Conservation (phyloP, 2,329 filamentous ascomycete genomes). For the Sporothrix sp. region DNA sequence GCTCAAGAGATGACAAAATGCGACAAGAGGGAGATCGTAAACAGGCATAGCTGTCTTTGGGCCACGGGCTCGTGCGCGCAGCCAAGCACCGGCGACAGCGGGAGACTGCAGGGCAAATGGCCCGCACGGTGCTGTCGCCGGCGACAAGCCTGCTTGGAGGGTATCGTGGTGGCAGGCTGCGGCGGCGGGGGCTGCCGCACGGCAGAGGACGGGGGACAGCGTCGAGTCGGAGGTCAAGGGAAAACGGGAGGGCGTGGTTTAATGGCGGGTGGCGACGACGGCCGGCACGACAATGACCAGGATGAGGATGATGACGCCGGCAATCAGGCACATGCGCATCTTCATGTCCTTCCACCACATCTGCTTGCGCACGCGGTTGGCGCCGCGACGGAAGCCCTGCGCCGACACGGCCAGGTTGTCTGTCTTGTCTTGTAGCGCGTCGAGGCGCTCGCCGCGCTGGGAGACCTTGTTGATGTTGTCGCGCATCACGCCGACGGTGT, state of each 20-base stretch:
- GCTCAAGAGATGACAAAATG: conserved; percentile 2
- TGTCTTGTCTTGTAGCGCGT: conserved; percentile 86
- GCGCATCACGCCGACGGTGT: conserved; percentile 88
- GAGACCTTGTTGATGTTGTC: conserved; percentile 97
- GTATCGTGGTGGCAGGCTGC: background rate
- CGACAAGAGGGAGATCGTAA: background rate
- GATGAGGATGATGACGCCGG: conserved; percentile 82
- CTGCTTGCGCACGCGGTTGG: conserved; percentile 90
- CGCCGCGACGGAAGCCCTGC: conserved; percentile 89
- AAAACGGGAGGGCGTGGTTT: background rate
- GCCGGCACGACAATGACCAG: conserved; percentile 89
- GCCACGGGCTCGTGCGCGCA: too few relatives aligned
- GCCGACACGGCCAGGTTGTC: conserved; percentile 88
- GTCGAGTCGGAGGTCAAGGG: conserved; percentile 3
- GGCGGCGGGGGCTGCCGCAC: background rate
- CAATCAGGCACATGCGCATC: conserved; percentile 95
- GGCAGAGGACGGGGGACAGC: background rate
- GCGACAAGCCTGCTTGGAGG: too few relatives aligned
- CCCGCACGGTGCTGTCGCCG: too few relatives aligned
- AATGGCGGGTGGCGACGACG: conserved; percentile 25
- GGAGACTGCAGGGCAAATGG: too few relatives aligned
- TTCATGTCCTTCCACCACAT: conserved; percentile 99
- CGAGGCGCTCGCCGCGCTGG: conserved; percentile 80
- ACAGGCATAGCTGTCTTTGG: background rate
- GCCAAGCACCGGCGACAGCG: too few relatives aligned